Percentiles rank a stretch among this genome's conserved stretches.
Conservation (phyloP, 768 basidiomycete genomes). For the Jaapia argillacea region DNA sequence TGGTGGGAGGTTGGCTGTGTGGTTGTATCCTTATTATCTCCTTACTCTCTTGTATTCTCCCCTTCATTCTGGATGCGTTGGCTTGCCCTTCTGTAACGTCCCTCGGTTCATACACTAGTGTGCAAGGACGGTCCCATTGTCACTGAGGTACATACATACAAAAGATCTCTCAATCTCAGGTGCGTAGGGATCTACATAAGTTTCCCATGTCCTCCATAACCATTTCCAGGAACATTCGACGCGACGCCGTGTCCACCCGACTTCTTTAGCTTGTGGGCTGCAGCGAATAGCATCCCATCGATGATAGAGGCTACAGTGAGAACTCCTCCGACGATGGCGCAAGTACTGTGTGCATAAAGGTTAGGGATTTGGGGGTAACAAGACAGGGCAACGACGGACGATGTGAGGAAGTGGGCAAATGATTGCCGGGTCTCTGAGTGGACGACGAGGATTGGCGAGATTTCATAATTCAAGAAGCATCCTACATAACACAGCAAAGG, state of each 20-base stretch:
- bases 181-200: constrained; percentile 24
- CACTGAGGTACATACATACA: too few species aligned
- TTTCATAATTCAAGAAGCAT: constrained; percentile 90
- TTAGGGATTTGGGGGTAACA: not conserved
- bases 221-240: constrained; percentile 8
- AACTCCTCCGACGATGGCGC: constrained; percentile 96
- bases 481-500: constrained; percentile 26
- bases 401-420: constrained; percentile 97
- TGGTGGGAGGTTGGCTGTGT: too few species aligned
- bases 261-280: constrained; percentile 67
- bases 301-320: constrained; percentile 87
- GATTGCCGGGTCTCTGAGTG: constrained; percentile 88
- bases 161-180: too few species aligned
- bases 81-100: too few species aligned
- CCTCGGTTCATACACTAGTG: too few species aligned
- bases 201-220: constrained; percentile 15
- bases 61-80: too few species aligned
- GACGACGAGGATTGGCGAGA: constrained; percentile 91
- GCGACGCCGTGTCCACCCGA: not conserved
- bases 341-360: constrained; percentile 48
- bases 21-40: too few species aligned
- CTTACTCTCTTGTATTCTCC: too few species aligned
- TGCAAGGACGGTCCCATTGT: too few species aligned
- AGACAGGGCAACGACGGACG: constrained; percentile 41
- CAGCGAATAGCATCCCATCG: constrained; percentile 81